phyloP scores from a whole-genome alignment of 768 basidiomycete genomes.

The Suillus luteus region DNA sequence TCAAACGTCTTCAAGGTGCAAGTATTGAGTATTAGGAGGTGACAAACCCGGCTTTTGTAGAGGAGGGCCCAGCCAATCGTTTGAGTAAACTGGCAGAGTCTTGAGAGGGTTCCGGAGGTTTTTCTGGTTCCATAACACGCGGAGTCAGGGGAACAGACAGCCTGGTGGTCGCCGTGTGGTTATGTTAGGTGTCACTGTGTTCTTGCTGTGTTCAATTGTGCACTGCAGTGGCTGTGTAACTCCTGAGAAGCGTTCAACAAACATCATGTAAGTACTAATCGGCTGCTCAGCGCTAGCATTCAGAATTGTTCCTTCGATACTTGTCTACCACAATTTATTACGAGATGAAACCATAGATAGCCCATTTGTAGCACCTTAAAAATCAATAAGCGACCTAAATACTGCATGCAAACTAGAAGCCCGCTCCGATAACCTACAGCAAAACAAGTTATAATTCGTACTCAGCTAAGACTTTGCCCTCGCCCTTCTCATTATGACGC shows the following conservation, averaged over 20 bases:
- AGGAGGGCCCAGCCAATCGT: constrained; percentile 85
- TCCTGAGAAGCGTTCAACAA: constrained; percentile 1
- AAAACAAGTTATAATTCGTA: neutral
- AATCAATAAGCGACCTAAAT: constrained; percentile 10
- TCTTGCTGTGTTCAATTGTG: neutral
- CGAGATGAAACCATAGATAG: neutral
- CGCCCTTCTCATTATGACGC: neutral
- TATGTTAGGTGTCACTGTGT: neutral
- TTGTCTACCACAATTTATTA: neutral
- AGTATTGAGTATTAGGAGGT: neutral
- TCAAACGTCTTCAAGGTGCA: constrained; percentile 16
- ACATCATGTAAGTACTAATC: neutral
- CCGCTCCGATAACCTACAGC: neutral
- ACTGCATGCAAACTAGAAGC: constrained; percentile 1
- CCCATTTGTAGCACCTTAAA: neutral
- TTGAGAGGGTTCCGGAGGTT: constrained; percentile 47
- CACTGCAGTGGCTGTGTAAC: constrained; percentile 3
- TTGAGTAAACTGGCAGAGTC: constrained; percentile 70
- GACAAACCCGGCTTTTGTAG: constrained; percentile 83
- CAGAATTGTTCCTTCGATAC: neutral
- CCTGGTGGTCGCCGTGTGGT: neutral
- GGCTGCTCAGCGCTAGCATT: neutral
- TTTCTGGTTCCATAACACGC: constrained; percentile 15
- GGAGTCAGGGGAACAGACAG: neutral
- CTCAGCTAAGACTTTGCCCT: neutral